A percentile compares a stretch with the other conserved stretches of the same genome.
Evolutionary conservation across 768 basidiomycete species (phyloP).

Genomic region (Saitozyma sp.): DNA sequence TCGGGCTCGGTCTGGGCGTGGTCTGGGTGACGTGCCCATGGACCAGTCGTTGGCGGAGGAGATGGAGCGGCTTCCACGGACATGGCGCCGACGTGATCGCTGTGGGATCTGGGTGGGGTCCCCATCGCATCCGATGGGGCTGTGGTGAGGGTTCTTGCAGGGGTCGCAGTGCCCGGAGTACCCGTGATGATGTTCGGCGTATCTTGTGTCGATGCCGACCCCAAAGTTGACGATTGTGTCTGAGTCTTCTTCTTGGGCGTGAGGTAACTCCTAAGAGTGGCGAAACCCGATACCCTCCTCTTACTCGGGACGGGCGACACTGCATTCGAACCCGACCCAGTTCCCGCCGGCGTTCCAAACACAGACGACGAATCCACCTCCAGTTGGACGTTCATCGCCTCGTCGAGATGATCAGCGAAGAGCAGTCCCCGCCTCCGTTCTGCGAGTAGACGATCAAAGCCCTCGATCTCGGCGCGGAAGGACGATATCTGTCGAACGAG

Average conservation of each 20-base stretch:
- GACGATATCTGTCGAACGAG: conserved; percentile 77
- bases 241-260: conserved; percentile 71
- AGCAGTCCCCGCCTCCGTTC: conserved; percentile 86
- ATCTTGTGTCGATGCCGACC: no score
- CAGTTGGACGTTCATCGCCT: conserved; percentile 74
- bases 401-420: conserved; percentile 87
- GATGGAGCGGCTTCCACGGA: no score
- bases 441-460: conserved; percentile 79
- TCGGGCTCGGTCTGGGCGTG: no score
- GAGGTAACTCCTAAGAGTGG: conserved; percentile 56
- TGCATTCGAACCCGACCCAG: not conserved
- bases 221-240: no score
- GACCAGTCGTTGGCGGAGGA: no score
- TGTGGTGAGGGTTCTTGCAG: no score
- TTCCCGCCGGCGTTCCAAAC: not conserved
- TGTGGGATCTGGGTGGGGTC: no score
- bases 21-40: no score
- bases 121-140: no score
- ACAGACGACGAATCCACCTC: conserved; percentile 58
- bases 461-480: conserved; percentile 70
- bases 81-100: no score
- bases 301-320: conserved; percentile 12
- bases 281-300: conserved; percentile 7
- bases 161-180: no score
- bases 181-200: no score